Base-by-base conservation (phyloP, 1,284 basidiomycete genomes). In the Mycena sp. region DNA sequence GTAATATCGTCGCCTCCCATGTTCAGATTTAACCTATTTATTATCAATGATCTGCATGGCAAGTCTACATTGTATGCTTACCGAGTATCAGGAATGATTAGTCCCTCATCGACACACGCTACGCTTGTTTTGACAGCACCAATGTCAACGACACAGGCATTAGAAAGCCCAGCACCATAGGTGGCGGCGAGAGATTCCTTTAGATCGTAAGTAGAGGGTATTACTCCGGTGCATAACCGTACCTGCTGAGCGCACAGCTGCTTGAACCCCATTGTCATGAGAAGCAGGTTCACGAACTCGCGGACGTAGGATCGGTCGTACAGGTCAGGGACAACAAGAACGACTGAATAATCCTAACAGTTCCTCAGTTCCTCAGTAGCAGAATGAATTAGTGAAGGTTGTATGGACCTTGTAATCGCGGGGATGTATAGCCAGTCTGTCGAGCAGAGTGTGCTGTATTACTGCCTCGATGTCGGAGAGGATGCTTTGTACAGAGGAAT, bases 1-100 rank as follows among this genome's bases (percentile, higher is more conserved):
- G 96, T 97, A 69, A 99, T 90, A 77, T 98, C 96, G 74, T 96
- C 91, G 2, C 97, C 96, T 28, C 95, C 97, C 75, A 96, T 93
- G 65, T 90, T 89, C 44, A 99, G 83, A 29, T 86, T 83, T 78
- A 99, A 90, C 63, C 95, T 95, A 65, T 46, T 16, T 63, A 67
- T 26, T 58, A n/a, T n/a, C 46, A 61, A 53, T 49, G 45, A 55
- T 51, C 41, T 30, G 48, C 16, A 48, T 17, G 40, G 19, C 19
- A 11, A 29, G 25, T 45, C 46, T 17, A 41, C 50, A 43, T 28
- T 19, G 41, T 40, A 58, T 53, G 44, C 65, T 77, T 70, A 93
- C 95, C 97, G 87, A 3, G 95, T 95, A 69, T 99, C 98, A 2
- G 91, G 76, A 26, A 96, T 80, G 16, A 99, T 87, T 52, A 97